Percentiles rank a stretch among this genome's conserved stretches.
These are phyloP conservation scores for Candida peoriensis DNA, from an alignment of 805 yeast genomes.

Conservation along the genomic window DNA sequence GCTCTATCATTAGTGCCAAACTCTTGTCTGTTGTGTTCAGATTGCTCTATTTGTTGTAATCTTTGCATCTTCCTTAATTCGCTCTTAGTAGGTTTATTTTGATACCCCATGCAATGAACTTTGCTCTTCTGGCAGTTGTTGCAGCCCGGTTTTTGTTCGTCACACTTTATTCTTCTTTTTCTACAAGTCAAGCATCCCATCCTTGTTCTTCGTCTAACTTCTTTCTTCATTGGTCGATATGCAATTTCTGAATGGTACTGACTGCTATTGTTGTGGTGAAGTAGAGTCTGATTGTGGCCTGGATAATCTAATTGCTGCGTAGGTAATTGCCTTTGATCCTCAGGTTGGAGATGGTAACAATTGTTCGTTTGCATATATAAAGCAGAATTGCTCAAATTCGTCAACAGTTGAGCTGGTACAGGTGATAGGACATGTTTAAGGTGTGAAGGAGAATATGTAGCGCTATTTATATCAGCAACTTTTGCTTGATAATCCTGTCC, in stretches of 20 bases:
- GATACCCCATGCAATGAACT: conserved; percentile 18
- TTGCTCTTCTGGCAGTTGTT: conserved; percentile 17
- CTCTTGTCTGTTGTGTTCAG: too few relatives aligned
- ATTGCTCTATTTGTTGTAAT: neutral
- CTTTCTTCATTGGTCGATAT: conserved; percentile 6
- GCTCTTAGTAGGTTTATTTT: conserved; percentile 12
- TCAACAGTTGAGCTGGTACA: neutral
- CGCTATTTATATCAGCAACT: too few relatives aligned
- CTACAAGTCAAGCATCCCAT: conserved; percentile 24
- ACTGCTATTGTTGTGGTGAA: neutral
- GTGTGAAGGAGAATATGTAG: neutral
- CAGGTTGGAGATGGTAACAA: neutral
- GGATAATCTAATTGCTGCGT: neutral
- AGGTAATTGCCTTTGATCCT: neutral
- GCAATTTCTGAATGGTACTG: neutral
- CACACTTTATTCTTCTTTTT: conserved; percentile 22
- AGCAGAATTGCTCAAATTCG: too few relatives aligned
- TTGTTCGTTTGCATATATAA: too few relatives aligned
- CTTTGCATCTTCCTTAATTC: conserved; percentile 10
- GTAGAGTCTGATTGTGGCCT: neutral
- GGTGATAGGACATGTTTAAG: neutral
- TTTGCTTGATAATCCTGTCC: neutral
- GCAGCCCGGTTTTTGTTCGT: conserved; percentile 22
- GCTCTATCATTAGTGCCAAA: too few relatives aligned
- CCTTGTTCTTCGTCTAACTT: conserved; percentile 15